phyloP scores from a whole-genome alignment of 192 early-diverging fungal species.

The Podila epigama region DNA sequence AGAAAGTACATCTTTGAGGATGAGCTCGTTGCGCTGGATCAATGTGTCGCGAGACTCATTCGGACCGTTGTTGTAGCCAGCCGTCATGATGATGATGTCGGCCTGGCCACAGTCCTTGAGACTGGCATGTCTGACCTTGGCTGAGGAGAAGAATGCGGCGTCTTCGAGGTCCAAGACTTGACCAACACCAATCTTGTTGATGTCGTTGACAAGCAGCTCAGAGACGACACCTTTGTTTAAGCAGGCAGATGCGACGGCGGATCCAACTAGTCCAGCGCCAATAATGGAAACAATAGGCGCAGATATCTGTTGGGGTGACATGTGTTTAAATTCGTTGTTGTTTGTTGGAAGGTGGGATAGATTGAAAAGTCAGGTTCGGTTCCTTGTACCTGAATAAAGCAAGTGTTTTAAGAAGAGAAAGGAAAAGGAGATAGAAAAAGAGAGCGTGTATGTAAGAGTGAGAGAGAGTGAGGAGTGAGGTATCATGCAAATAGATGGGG shows the following conservation, averaged over 20 bases:
- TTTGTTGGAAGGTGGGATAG: neutral
- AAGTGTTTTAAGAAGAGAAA: neutral
- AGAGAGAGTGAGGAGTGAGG: too few species aligned
- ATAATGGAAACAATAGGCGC: constrained; percentile 63
- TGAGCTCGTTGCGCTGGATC: constrained; percentile 72
- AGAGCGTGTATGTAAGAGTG: too few species aligned
- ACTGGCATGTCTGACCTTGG: constrained; percentile 18
- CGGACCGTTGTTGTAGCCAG: constrained; percentile 79
- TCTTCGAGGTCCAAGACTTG: constrained; percentile 83
- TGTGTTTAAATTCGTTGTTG: neutral
- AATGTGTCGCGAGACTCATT: constrained; percentile 67
- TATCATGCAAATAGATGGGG: too few species aligned
- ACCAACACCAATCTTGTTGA: constrained; percentile 65
- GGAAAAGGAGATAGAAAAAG: neutral
- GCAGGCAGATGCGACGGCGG: constrained; percentile 74
- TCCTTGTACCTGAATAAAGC: neutral
- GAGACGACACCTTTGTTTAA: constrained; percentile 67
- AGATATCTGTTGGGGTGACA: neutral
- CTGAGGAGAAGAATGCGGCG: constrained; percentile 70
- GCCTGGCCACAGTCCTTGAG: constrained; percentile 75
- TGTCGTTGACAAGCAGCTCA: constrained; percentile 73
- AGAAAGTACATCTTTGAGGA: constrained; percentile 73
- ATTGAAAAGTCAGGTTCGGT: neutral
- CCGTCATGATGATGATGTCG: constrained; percentile 82
- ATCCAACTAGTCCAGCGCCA: constrained; percentile 77